A percentile compares a stretch with the other conserved stretches of the same genome.
Evolutionary conservation across 2,329 filamentous ascomycete species (phyloP).

Genomic region (Ampelomyces quisqualis): DNA sequence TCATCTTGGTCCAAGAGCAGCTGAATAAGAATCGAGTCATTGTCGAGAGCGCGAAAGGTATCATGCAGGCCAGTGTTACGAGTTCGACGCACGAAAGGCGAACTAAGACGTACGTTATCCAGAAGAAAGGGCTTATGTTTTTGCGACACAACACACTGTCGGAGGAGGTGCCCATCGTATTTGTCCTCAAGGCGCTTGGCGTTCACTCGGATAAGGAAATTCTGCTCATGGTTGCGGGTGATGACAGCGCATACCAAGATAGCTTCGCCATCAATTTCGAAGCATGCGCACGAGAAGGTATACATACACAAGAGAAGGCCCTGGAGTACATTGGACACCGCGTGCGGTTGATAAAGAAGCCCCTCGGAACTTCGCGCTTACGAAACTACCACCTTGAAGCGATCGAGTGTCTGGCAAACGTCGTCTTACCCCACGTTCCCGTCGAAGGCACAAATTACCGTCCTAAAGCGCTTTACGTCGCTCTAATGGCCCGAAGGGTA

Average conservation of each 20-base stretch:
- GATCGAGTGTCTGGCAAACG: slow-evolving; percentile 85
- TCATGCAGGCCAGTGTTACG: slow-evolving; percentile 90
- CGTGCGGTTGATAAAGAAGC: slow-evolving; percentile 72
- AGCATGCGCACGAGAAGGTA: slow-evolving; percentile 76
- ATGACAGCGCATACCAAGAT: slow-evolving; percentile 86
- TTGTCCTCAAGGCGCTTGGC: slow-evolving; percentile 89
- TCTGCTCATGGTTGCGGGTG: slow-evolving; percentile 82
- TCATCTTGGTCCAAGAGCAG: slow-evolving; percentile 97
- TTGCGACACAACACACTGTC: slow-evolving; percentile 90
- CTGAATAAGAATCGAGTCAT: slow-evolving; percentile 99
- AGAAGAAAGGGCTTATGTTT: slow-evolving; percentile 90
- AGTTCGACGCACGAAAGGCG: slow-evolving; percentile 95
- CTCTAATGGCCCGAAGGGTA: slow-evolving; percentile 95
- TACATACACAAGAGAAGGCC: slow-evolving; percentile 93
- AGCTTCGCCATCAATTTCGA: slow-evolving; percentile 96
- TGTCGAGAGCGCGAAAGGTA: slow-evolving; percentile 91
- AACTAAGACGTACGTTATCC: slow-evolving; percentile 92
- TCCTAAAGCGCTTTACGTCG: slow-evolving; percentile 94
- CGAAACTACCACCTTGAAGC: slow-evolving; percentile 89
- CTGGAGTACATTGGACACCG: slow-evolving; percentile 86
- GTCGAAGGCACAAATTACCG: slow-evolving; percentile 91
- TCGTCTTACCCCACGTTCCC: slow-evolving; percentile 92
- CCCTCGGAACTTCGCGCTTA: slow-evolving; percentile 54
- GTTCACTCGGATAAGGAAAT: slow-evolving; percentile 95
- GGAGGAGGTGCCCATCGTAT: slow-evolving; percentile 92